phyloP scores from a whole-genome alignment of 129 eudicot genomes.

The Escallonia herrerae region DNA sequence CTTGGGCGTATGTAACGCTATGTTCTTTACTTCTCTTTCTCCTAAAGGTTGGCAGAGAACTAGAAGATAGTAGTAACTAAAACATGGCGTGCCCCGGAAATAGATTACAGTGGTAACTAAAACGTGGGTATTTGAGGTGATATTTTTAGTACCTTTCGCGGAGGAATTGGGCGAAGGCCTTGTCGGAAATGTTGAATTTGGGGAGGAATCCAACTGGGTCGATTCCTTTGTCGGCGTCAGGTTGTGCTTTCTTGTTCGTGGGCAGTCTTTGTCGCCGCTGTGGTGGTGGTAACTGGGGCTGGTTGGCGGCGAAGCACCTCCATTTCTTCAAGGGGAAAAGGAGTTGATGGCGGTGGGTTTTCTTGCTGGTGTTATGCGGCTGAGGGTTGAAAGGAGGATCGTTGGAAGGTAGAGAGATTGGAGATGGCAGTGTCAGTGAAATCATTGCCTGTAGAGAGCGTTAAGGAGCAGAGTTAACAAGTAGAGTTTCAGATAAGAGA shows the following conservation, averaged over 20 bases:
- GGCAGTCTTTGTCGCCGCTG: constrained; percentile 26
- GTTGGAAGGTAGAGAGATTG: constrained; percentile 24
- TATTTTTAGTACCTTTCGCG: constrained; percentile 61
- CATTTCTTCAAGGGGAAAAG: constrained; percentile 28
- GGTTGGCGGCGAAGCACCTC: constrained; percentile 53
- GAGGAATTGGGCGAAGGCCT: constrained; percentile 75
- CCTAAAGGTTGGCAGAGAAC: no score
- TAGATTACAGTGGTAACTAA: no score
- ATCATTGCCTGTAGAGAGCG: constrained; percentile 1
- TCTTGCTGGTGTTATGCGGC: neutral
- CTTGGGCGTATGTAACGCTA: no score
- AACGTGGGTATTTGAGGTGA: no score
- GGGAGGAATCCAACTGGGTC: constrained; percentile 90
- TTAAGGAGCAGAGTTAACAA: neutral
- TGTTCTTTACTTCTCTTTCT: no score
- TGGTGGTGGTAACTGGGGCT: constrained; percentile 14
- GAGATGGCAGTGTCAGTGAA: constrained; percentile 27
- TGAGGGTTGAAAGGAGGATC: constrained; percentile 5
- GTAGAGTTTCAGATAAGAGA: neutral
- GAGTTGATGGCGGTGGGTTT: constrained; percentile 15
- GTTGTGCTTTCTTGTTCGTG: constrained; percentile 17
- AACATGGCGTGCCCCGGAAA: no score
- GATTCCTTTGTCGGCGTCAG: constrained; percentile 36
- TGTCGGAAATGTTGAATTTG: constrained; percentile 55
- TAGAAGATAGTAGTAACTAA: no score